phyloP scores from a whole-genome alignment of 2,329 filamentous ascomycete genomes.

The Aspergillus aculeatus region DNA sequence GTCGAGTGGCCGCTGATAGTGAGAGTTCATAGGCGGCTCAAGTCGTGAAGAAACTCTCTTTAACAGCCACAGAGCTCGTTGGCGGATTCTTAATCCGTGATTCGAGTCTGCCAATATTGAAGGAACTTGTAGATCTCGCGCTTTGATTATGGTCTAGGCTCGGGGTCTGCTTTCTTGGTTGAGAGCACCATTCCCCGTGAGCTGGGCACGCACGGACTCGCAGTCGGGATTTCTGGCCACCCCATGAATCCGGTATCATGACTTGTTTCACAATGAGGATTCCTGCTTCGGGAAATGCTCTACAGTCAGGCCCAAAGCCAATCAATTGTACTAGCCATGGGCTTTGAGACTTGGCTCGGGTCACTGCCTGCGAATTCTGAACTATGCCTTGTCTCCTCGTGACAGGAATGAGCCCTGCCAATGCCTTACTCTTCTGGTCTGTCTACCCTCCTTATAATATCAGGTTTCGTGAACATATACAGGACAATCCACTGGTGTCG shows the following conservation, averaged over 20 bases:
- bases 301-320: too few species aligned
- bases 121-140: background rate
- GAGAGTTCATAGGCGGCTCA: background rate
- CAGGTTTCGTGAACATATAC: background rate
- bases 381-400: background rate
- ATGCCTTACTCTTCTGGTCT: too few species aligned
- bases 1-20: background rate
- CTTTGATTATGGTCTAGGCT: background rate
- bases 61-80: background rate
- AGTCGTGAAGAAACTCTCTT: background rate
- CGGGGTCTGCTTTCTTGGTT: background rate
- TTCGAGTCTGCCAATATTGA: background rate
- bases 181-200: too few species aligned
- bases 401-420: too few species aligned
- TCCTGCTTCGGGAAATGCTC: too few species aligned
- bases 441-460: background rate
- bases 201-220: too few species aligned
- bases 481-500: background rate
- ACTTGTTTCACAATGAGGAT: too few species aligned
- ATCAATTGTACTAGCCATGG: too few species aligned
- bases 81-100: background rate
- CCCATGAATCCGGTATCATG: too few species aligned
- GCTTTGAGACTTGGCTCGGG: too few species aligned
- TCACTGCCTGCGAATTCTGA: background rate
- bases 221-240: too few species aligned